Conservation (phyloP, 345 rosid genomes). For the Gossypium bickii region DNA sequence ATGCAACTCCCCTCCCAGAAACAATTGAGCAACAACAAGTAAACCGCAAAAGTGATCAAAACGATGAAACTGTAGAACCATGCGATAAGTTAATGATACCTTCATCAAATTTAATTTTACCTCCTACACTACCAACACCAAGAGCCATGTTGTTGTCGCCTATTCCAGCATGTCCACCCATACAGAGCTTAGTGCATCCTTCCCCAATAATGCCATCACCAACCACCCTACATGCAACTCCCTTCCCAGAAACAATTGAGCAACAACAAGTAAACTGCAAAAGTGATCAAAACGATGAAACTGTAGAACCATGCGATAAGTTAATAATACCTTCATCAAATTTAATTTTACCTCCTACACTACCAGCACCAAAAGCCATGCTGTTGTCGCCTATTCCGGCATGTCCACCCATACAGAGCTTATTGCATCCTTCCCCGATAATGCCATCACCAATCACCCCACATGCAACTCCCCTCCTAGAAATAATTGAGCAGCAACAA, state of each 20-base stretch:
- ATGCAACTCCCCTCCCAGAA: neutral
- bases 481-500: neutral
- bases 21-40: neutral
- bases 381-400: neutral
- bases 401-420: neutral
- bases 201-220: too few species aligned
- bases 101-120: too few species aligned
- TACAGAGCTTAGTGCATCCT: too few species aligned
- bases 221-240: too few species aligned
- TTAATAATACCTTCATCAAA: neutral
- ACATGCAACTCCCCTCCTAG: too few species aligned
- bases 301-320: neutral
- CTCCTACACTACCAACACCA: too few species aligned
- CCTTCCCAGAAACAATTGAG: neutral
- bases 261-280: neutral
- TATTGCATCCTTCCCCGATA: neutral
- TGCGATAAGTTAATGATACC: too few species aligned
- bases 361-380: neutral
- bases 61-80: too few species aligned
- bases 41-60: neutral
- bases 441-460: neutral
- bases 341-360: neutral
- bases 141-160: too few species aligned
- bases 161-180: too few species aligned
- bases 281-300: neutral